Evolutionary conservation across 2,329 filamentous ascomycete genomes (phyloP), one percentile per base, ranked within the genome.

Genomic region (Monosporascus cannonballus): DNA sequence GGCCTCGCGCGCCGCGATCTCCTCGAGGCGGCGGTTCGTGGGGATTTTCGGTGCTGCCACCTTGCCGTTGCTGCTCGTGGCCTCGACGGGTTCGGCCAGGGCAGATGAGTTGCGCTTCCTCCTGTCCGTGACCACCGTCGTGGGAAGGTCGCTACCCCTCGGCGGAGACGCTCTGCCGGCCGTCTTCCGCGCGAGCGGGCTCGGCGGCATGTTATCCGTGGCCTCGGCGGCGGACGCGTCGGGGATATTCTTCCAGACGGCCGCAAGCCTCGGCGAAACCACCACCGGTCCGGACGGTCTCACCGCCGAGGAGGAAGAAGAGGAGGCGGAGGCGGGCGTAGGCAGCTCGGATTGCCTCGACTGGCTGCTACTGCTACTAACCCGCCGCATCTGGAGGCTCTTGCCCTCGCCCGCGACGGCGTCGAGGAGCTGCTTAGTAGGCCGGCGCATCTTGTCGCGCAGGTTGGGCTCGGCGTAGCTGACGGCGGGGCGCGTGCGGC

Each of bases 381-480:
- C 70, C 51, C 73, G 69, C 48, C 74, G 76, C 53, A 68, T 63
- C 54, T 77, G 74, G 30, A 34, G 30, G 24, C 20, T 30, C 63
- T 78, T 84, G 34, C 77, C 79, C 59, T 86, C 80, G n/a, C 80
- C 83, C 11, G 79, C 71, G 15, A 93, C 88, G 1, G 88, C 89
- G 67, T 91, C 87, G 37, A 86, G 81, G 9, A 92, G 70, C 58
- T 89, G 83, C 64, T 89, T 89, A 1, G 86, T 88, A 22, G 89
- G 88, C 54, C 89, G 80, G 54, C 89, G 81, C 89, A 94, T 92
- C 72, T 94, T 94, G 64, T 86, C 87, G 56, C 87, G 80, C 42
- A 94, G 74, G 62, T 88, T 93, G 1, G 89, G 89, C 67, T 93
- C 88, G 11, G 88, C 87, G 67, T 94, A 94, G 72, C 87, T 93